phyloP scores from a whole-genome alignment of 129 eudicot genomes.

The Artemisia argyi region DNA sequence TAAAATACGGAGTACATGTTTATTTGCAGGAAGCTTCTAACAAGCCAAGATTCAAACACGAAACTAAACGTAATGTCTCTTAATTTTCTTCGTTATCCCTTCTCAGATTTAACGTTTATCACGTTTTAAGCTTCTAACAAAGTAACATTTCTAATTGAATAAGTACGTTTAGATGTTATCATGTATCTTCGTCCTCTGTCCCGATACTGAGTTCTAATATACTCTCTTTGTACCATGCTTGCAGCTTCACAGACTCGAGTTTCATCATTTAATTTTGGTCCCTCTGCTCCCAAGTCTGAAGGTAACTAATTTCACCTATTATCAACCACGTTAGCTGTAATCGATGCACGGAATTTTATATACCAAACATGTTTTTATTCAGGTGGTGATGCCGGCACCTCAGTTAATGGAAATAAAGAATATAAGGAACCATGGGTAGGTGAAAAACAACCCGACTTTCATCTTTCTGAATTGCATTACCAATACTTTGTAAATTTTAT shows the following conservation, averaged over 20 bases:
- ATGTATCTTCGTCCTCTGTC: neutral
- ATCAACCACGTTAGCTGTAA: slow-evolving; percentile 10
- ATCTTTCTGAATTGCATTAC: slow-evolving; percentile 6
- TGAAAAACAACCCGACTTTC: slow-evolving; percentile 8
- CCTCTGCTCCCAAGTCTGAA: slow-evolving; percentile 22
- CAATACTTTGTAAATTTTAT: neutral
- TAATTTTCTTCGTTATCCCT: neutral
- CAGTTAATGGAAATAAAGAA: slow-evolving; percentile 44
- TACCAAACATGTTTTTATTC: slow-evolving; percentile 16
- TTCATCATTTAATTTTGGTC: slow-evolving; percentile 44
- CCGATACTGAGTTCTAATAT: slow-evolving; percentile 12
- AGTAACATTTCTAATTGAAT: neutral
- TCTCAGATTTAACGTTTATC: slow-evolving; percentile 5
- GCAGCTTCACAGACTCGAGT: slow-evolving; percentile 51
- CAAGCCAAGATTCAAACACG: slow-evolving; percentile 49
- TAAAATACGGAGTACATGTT: slow-evolving; percentile 1
- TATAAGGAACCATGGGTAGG: slow-evolving; percentile 98
- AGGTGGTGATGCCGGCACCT: slow-evolving; percentile 34
- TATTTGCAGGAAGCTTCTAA: slow-evolving; percentile 53
- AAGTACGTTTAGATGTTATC: neutral
- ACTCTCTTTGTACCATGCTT: slow-evolving; percentile 15
- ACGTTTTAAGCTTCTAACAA: slow-evolving; percentile 1
- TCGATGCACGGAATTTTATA: neutral
- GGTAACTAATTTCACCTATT: slow-evolving; percentile 22
- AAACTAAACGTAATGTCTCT: slow-evolving; percentile 53